Evolutionary conservation across 2,329 filamentous ascomycete genomes (phyloP).

Genomic region (Aspergillus neotritici): DNA sequence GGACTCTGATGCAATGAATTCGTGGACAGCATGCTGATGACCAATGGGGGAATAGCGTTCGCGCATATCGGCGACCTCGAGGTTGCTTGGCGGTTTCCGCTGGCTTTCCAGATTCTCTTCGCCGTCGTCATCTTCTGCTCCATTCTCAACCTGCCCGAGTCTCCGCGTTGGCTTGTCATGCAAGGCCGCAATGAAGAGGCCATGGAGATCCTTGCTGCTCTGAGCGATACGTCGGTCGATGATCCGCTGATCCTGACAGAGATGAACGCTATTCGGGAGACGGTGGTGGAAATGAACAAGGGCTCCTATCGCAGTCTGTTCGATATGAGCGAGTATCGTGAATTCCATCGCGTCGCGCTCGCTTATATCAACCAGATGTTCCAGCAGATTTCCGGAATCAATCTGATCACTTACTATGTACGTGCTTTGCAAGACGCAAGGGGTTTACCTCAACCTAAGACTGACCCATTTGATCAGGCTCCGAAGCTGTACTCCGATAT

Average conservation of each 20-base stretch:
- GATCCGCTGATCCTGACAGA: conserved; percentile 39
- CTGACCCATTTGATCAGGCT: conserved; percentile 11
- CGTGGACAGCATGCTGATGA: too few relatives aligned
- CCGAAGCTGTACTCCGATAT: conserved; percentile 17
- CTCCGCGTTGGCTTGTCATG: conserved; percentile 32
- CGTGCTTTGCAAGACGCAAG: too few relatives aligned
- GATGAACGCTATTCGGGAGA: conserved; percentile 44
- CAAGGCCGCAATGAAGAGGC: conserved; percentile 20
- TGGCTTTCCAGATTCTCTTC: conserved; percentile 32
- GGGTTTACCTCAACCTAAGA: neutral
- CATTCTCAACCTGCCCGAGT: conserved; percentile 30
- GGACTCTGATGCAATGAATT: too few relatives aligned
- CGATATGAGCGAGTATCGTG: conserved; percentile 46
- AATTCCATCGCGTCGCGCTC: conserved; percentile 45
- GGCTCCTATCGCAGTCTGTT: conserved; percentile 44
- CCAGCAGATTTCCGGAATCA: conserved; percentile 33
- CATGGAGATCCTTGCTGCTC: conserved; percentile 12
- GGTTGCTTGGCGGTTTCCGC: conserved; percentile 35
- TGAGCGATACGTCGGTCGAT: conserved; percentile 19
- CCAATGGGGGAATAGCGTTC: conserved; percentile 8
- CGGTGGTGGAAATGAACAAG: conserved; percentile 36
- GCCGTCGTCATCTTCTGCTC: conserved; percentile 21
- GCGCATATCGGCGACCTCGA: conserved; percentile 22
- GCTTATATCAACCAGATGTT: conserved; percentile 48
- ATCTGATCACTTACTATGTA: conserved; percentile 15